These are phyloP conservation scores for Atkinsonella texensis DNA, from an alignment of 2,329 filamentous ascomycete species.

Conservation along the genomic window DNA sequence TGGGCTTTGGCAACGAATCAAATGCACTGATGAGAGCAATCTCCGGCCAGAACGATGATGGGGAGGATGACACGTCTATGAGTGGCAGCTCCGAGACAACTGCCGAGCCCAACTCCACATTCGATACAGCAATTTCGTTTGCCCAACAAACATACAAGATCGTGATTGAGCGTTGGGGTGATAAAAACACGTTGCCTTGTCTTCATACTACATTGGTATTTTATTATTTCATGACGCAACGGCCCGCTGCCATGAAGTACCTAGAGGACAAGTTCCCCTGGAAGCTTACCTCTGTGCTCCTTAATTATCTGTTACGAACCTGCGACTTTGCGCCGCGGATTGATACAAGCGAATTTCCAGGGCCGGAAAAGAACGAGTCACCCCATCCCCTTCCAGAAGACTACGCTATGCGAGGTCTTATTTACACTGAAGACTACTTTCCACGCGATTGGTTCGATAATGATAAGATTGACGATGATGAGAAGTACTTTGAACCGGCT, in stretches of 20 bases:
- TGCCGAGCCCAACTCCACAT: constrained; percentile 13
- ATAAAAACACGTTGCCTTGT: constrained; percentile 49
- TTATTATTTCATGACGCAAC: constrained; percentile 30
- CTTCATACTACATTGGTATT: constrained; percentile 52
- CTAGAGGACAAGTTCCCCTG: constrained; percentile 35
- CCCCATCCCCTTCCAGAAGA: constrained; percentile 55
- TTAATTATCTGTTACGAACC: constrained; percentile 24
- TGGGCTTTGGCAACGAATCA: constrained; percentile 25
- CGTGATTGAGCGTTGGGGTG: constrained; percentile 39
- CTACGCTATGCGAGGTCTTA: constrained; percentile 50
- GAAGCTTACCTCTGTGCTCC: constrained; percentile 27
- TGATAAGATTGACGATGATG: constrained; percentile 52
- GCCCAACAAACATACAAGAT: constrained; percentile 31
- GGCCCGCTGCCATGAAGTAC: constrained; percentile 2
- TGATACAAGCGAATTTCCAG: constrained; percentile 33
- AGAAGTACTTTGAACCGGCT: constrained; percentile 49
- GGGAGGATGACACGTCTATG: constrained; percentile 15
- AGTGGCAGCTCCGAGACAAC: constrained; percentile 14
- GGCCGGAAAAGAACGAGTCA: constrained; percentile 27
- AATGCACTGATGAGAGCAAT: constrained; percentile 34
- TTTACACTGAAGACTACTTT: constrained; percentile 48
- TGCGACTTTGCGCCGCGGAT: constrained; percentile 23
- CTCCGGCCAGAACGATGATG: constrained; percentile 15
- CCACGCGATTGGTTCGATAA: constrained; percentile 46
- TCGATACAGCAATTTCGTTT: constrained; percentile 27